These are phyloP conservation scores for Fragaria iinumae DNA, from an alignment of 306 rosid genomes.

Conservation along the genomic window DNA sequence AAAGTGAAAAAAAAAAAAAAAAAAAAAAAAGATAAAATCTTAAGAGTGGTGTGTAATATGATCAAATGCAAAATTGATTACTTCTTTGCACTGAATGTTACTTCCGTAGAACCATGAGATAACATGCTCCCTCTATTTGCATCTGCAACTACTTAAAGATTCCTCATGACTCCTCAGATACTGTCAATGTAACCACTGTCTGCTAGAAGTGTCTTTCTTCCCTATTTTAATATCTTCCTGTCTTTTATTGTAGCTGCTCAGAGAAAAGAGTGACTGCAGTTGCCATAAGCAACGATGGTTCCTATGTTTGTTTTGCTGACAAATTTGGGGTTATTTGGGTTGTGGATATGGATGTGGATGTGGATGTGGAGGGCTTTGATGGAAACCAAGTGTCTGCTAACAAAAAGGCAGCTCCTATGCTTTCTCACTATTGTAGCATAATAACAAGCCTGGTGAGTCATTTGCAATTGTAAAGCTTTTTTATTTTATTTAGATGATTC, in stretches of 20 bases:
- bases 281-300: slow-evolving; percentile 63
- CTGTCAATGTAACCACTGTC: not conserved
- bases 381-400: slow-evolving; percentile 28
- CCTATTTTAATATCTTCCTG: not conserved
- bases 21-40: not conserved
- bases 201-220: slow-evolving; percentile 11
- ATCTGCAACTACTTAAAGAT: not conserved
- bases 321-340: slow-evolving; percentile 92
- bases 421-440: slow-evolving; percentile 94
- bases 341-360: slow-evolving; percentile 76
- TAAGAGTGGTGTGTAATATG: not conserved
- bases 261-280: slow-evolving; percentile 93
- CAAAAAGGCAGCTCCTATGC: slow-evolving; percentile 60
- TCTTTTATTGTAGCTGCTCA: slow-evolving; percentile 50
- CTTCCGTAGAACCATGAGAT: not conserved
- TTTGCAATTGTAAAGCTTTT: not conserved
- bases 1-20: not conserved
- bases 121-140: too few species aligned
- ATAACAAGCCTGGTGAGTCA: slow-evolving; percentile 79
- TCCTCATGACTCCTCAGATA: not conserved
- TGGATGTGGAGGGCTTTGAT: slow-evolving; percentile 48
- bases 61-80: not conserved
- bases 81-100: not conserved
- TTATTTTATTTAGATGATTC: not conserved
- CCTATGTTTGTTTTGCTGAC: slow-evolving; percentile 81